Evolutionary conservation across 306 rosid genomes (phyloP).

Genomic region (Cucurbita maxima): DNA sequence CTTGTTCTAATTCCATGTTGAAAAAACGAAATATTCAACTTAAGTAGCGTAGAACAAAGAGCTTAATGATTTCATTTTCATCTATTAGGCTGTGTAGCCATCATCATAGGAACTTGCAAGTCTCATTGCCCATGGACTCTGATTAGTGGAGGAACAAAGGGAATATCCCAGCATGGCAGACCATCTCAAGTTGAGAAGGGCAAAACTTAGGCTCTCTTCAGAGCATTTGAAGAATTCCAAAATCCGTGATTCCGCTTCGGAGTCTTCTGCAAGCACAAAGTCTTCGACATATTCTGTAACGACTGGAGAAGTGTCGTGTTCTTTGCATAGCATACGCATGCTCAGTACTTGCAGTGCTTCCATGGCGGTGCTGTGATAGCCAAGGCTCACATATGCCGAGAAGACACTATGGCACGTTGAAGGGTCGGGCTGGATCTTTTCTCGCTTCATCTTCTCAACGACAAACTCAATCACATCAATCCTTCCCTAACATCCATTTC

Average conservation of each 20-base stretch:
- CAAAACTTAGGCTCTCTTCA: constrained; percentile 35
- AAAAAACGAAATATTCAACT: not conserved
- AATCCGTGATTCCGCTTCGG: constrained; percentile 32
- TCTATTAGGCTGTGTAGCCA: not conserved
- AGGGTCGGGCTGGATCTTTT: constrained; percentile 42
- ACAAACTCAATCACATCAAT: constrained; percentile 57
- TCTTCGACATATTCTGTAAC: constrained; percentile 18
- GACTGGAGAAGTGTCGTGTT: constrained; percentile 19
- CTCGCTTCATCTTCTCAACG: constrained; percentile 53
- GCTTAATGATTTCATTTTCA: too few relatives aligned
- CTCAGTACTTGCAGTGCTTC: constrained; percentile 10
- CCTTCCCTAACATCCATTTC: constrained; percentile 34
- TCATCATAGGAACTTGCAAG: constrained; percentile 18
- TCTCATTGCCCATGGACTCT: constrained; percentile 57
- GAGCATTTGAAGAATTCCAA: constrained; percentile 34
- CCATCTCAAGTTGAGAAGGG: constrained; percentile 68
- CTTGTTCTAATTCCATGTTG: too few relatives aligned
- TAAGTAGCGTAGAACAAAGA: not conserved
- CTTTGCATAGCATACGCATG: constrained; percentile 36
- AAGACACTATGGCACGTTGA: not conserved
- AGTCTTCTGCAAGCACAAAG: constrained; percentile 38
- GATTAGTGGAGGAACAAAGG: constrained; percentile 21
- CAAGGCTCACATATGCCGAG: not conserved
- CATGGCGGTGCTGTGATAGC: not conserved
- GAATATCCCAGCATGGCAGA: constrained; percentile 43